Evolutionary conservation across 306 rosid genomes (phyloP).

Genomic region (Leucaena leucocephala): DNA sequence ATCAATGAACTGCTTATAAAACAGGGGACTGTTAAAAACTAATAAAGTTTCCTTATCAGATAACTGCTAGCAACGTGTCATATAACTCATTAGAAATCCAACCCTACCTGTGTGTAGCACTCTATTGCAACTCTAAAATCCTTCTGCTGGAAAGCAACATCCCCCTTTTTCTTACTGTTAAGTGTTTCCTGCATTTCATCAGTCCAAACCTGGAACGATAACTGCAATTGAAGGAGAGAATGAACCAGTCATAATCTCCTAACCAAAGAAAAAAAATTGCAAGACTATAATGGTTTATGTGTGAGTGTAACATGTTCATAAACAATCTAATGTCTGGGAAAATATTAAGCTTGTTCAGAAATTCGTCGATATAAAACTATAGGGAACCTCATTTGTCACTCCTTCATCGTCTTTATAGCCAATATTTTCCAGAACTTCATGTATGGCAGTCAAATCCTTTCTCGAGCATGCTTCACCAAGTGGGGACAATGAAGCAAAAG

Average conservation of each 20-base stretch:
- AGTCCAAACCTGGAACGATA: slow-evolving; percentile 63
- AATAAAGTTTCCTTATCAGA: neutral
- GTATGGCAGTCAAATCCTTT: slow-evolving; percentile 57
- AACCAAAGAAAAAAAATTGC: neutral
- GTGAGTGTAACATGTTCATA: neutral
- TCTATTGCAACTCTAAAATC: slow-evolving; percentile 54
- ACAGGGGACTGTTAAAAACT: neutral
- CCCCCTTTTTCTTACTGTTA: slow-evolving; percentile 59
- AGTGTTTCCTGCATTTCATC: slow-evolving; percentile 62
- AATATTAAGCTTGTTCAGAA: too few species aligned
- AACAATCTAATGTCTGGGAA: neutral
- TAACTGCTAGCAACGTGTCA: neutral
- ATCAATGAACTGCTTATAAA: slow-evolving; percentile 50
- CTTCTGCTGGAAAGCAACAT: slow-evolving; percentile 50
- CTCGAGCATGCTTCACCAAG: slow-evolving; percentile 65
- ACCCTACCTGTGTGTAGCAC: slow-evolving; percentile 52
- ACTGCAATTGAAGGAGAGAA: slow-evolving; percentile 38
- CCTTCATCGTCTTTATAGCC: slow-evolving; percentile 64
- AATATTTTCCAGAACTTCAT: slow-evolving; percentile 54
- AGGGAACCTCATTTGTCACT: slow-evolving; percentile 54
- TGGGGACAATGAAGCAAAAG: slow-evolving; percentile 47
- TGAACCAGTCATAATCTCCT: neutral
- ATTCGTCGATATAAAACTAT: neutral
- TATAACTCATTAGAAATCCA: neutral
- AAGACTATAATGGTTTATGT: neutral